Percentiles rank a stretch among this genome's conserved stretches.
Conservation (phyloP, 2,329 filamentous ascomycete genomes). For the Periconia macrospinosa region DNA sequence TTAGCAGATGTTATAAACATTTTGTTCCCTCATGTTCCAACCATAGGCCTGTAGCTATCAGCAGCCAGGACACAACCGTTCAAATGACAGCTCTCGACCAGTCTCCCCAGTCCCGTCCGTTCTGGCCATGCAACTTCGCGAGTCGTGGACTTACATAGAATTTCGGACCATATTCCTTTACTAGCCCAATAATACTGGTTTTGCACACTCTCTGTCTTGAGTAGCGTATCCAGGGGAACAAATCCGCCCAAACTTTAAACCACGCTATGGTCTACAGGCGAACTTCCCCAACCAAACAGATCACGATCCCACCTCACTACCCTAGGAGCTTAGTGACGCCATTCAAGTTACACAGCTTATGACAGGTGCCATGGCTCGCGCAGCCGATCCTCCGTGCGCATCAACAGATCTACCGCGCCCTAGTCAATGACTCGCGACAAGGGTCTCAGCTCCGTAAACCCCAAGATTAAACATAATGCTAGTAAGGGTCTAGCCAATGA, state of each 20-base stretch:
- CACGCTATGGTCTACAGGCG: background rate
- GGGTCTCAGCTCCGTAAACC: background rate
- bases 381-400: background rate
- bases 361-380: background rate
- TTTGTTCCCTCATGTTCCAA: too few species aligned
- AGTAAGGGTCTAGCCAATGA: background rate
- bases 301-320: background rate
- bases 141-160: background rate
- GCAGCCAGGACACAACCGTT: background rate
- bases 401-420: background rate
- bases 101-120: background rate
- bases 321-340: background rate
- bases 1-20: too few species aligned
- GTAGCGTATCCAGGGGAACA: slow-evolving; percentile 3
- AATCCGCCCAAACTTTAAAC: background rate
- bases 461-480: background rate
- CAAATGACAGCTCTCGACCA: background rate
- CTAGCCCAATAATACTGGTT: background rate
- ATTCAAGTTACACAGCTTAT: background rate
- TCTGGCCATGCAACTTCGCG: too few species aligned
- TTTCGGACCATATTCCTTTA: background rate
- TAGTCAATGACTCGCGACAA: background rate
- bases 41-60: background rate
- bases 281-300: background rate
- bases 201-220: background rate